Percentiles rank a stretch among this genome's conserved stretches.
phyloP scores from a whole-genome alignment of 768 basidiomycete species.

The Cystofilobasidium macerans region DNA sequence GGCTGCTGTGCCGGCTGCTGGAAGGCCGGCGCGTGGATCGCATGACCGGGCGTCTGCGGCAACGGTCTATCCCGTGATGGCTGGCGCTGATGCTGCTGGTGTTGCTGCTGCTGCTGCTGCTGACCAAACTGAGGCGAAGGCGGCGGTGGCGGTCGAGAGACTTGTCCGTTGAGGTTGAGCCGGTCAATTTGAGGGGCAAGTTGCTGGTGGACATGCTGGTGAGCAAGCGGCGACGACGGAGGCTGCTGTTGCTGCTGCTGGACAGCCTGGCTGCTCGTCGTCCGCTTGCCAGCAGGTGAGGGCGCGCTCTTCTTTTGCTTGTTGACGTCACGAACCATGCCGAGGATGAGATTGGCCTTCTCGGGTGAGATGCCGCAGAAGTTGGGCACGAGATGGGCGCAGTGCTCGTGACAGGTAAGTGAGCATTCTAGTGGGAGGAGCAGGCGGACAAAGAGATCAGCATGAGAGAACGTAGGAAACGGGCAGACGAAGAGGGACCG shows the following conservation, averaged over 20 bases:
- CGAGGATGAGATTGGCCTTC: conserved; percentile 83
- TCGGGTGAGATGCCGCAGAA: conserved; percentile 99
- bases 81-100: conserved; percentile 11
- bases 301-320: conserved; percentile 33
- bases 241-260: conserved; percentile 34
- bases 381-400: conserved; percentile 95
- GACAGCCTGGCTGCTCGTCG: not conserved
- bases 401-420: conserved; percentile 93
- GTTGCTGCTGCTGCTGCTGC: conserved; percentile 26
- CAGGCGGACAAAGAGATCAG: not conserved
- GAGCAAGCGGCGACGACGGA: conserved; percentile 29
- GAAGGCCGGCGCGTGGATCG: not conserved
- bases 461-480: not conserved
- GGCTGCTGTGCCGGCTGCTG: not conserved
- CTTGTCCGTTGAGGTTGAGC: not conserved
- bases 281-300: conserved; percentile 10
- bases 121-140: conserved; percentile 7
- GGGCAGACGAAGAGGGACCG: conserved; percentile 13
- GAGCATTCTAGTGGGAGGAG: conserved; percentile 55
- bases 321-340: conserved; percentile 85
- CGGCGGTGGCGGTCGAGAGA: not conserved
- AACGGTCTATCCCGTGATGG: conserved; percentile 10
- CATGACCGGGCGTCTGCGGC: conserved; percentile 15
- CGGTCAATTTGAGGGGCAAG: conserved; percentile 4
- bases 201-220: conserved; percentile 27